Evolutionary conservation across 2,329 filamentous ascomycete genomes (phyloP).

Genomic region (Arachnomyces sp.): DNA sequence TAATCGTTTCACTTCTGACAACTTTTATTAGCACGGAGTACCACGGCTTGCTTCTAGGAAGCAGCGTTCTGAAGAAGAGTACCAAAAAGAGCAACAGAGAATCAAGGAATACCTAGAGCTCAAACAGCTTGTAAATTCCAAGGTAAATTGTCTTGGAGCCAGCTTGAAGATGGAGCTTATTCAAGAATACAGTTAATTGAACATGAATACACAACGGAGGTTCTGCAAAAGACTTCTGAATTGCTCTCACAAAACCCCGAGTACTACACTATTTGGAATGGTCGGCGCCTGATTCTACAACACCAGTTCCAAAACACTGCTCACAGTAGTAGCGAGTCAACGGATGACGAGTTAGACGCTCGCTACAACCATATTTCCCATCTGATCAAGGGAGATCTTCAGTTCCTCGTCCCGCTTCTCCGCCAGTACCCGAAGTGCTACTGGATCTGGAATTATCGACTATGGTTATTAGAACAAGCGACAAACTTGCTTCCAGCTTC

Average conservation of each 20-base stretch:
- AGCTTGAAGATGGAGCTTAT: not conserved
- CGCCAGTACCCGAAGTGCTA: constrained; percentile 92
- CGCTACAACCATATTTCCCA: constrained; percentile 35
- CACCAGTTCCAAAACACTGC: constrained; percentile 43
- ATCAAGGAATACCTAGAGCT: constrained; percentile 69
- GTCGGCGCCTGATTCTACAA: constrained; percentile 61
- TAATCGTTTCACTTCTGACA: constrained; percentile 10
- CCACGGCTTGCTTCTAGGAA: constrained; percentile 56
- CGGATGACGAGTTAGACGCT: constrained; percentile 39
- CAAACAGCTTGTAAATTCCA: constrained; percentile 59
- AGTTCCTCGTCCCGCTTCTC: constrained; percentile 76
- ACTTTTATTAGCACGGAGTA: constrained; percentile 65
- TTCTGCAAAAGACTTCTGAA: constrained; percentile 37
- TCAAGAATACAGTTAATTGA: constrained; percentile 26
- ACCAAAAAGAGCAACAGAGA: constrained; percentile 63
- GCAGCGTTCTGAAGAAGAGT: constrained; percentile 61
- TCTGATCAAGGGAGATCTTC: constrained; percentile 64
- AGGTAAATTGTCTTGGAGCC: constrained; percentile 39
- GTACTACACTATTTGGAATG: constrained; percentile 44
- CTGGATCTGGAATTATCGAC: constrained; percentile 97
- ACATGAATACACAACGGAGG: constrained; percentile 35
- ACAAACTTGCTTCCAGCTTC: constrained; percentile 53
- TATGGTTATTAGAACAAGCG: constrained; percentile 72
- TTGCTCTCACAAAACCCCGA: constrained; percentile 40
- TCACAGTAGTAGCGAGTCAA: constrained; percentile 20